Base-by-base conservation (phyloP, 352 stramenopile genomes). In the Globisporangium viniferum region DNA sequence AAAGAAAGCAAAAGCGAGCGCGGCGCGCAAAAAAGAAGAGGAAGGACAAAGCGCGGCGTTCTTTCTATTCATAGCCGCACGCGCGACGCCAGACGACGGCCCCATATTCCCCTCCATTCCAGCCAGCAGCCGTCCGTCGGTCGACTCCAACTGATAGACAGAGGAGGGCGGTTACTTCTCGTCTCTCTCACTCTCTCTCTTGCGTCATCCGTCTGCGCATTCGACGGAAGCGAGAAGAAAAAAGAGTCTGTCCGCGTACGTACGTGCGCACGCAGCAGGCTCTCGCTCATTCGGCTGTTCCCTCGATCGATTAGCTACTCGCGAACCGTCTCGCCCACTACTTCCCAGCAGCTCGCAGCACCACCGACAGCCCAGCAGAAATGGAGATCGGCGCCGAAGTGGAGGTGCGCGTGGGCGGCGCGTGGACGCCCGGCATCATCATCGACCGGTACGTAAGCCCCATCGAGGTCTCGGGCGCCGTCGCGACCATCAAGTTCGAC, bases 301-400 rank as follows among this genome's bases (percentile, higher is more conserved):
- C 15, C 9, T 51, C 44, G 5, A 51, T 51, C 18, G 18, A 49
- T 49, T 49, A 49, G 41, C 41, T 49, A n/a, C 41, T 49, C 18
- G 5, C 41, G 1, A n/a, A 22, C 44, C 6, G 44, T 51, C 44
- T 51, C 44, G 44, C 18, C 41, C 15, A 24, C 44, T 51, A 24
- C 44, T 51, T 51, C 44, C 44, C 44, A 51, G 44, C 51, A 58
- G 8, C 54, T 7, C 54, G 39, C 29, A 24, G 7, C 15, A 62
- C 18, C 27, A 46, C 22, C 51, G 12, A 61, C 41, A 59, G 48
- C 29, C 14, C 31, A 64, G 31, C 35, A 64, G 24, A 15, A 51
- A 91, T 93, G 82, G 80, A 91, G 75, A 75, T 91, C 59, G 82
- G 79, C 67, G 78, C 77, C 10, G 71, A 90, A 65, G 85, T 90